These are phyloP conservation scores for Suhomyces prunicola DNA, from an alignment of 805 yeast species.

Conservation along the genomic window DNA sequence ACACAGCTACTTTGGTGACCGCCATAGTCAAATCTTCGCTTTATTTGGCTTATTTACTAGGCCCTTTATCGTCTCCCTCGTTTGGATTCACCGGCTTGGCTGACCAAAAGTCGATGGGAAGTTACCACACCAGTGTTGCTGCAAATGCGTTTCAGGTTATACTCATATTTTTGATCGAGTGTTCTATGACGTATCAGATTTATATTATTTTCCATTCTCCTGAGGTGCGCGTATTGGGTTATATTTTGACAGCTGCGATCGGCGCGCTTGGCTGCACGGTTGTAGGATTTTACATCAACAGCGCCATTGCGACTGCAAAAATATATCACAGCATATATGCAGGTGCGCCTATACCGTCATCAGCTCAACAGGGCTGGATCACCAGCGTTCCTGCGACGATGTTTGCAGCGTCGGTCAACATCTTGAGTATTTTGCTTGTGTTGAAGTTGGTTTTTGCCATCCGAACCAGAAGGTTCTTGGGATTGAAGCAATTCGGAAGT, in stretches of 20 bases:
- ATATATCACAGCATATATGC: conserved; percentile 14
- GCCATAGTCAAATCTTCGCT: conserved; percentile 60
- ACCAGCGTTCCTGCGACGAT: conserved; percentile 55
- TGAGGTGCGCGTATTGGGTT: conserved; percentile 42
- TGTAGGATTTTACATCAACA: conserved; percentile 55
- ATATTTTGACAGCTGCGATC: conserved; percentile 35
- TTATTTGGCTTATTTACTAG: conserved; percentile 51
- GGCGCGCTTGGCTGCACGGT: conserved; percentile 51
- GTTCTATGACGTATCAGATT: conserved; percentile 69
- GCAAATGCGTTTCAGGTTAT: conserved; percentile 59
- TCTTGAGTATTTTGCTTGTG: conserved; percentile 58
- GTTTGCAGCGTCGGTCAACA: conserved; percentile 64
- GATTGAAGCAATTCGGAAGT: conserved; percentile 78
- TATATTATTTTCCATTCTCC: conserved; percentile 65
- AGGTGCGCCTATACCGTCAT: background rate
- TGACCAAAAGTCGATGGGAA: conserved; percentile 25
- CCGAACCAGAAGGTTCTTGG: conserved; percentile 68
- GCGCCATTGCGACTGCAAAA: conserved; percentile 44
- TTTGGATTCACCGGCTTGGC: conserved; percentile 34
- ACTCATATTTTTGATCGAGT: conserved; percentile 58
- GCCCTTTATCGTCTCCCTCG: conserved; percentile 50
- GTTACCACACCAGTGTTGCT: conserved; percentile 54
- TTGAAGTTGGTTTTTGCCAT: conserved; percentile 69
- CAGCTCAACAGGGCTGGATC: conserved; percentile 27
- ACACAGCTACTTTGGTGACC: conserved; percentile 56